Evolutionary conservation across 2,329 filamentous ascomycete genomes (phyloP), one percentile per base, ranked within the genome.

Genomic region (Pseudogymnoascus sp.): DNA sequence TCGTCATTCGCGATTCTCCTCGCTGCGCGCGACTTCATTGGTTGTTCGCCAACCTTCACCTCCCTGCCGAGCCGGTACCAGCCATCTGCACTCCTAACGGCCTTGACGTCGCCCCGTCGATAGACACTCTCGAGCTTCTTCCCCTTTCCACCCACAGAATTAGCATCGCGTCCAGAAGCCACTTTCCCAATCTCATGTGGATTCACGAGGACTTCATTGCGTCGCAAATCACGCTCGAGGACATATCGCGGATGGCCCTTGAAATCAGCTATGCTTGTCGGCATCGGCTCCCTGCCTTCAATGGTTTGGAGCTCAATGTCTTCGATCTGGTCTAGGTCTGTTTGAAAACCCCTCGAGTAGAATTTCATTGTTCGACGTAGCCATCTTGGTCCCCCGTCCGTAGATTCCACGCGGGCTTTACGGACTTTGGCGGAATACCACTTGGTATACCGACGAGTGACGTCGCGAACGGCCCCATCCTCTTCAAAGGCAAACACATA

Each of bases 41-140:
- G 91, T 62, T 95, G 88, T 72, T 96, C 90, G 12, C 88, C 86
- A 0, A 84, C 76, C 67, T 86, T 90, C 6, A 99, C 85, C 66
- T 92, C 88, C 25, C 91, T 83, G 0, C 95, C 95, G 64, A 93
- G 76, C 1, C 93, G 86, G 74, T 95, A 97, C 96, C 95, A 99
- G 66, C 89, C 91, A 67, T 96, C 91, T 2, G 86, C 87, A 65
- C 87, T 96, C 65, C 87, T 84, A 1, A 91, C 91, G 4, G 86
- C 71, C 61, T 90, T 86, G 0, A 99, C 91, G 71, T 97, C 91
- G 58, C 81, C 82, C 3, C 95, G 84, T 23, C 93, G 86, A 72
- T 91, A 99, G 0, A 99, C 88, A 60, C 85, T 84, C 72, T 96
- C 93, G 65, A 93, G 77, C 61, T 69, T 72, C 62, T 70, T 72